Evolutionary conservation across 192 early-diverging fungal species (phyloP).

Genomic region (Coemansia sp.): DNA sequence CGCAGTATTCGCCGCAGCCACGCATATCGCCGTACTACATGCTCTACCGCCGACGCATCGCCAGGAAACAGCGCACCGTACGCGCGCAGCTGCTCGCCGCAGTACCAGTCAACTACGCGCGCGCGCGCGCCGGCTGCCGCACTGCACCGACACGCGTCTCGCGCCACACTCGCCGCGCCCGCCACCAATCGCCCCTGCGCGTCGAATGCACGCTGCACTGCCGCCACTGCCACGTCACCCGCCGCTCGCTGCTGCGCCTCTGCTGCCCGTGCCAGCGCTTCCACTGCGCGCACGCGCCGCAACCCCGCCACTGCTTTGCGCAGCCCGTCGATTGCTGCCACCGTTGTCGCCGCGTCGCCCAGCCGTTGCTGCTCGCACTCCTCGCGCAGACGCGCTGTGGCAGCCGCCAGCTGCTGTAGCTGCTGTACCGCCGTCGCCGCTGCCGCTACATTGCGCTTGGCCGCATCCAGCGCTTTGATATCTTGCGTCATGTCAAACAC

Average conservation of each 20-base stretch:
- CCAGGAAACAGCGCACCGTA: constrained; percentile 79
- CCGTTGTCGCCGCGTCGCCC: constrained; percentile 71
- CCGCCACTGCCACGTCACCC: constrained; percentile 63
- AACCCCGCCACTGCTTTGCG: constrained; percentile 74
- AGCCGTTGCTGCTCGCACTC: constrained; percentile 72
- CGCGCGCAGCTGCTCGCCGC: constrained; percentile 75
- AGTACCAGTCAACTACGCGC: constrained; percentile 66
- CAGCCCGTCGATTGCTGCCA: constrained; percentile 80
- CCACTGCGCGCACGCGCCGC: constrained; percentile 73
- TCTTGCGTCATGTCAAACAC: constrained; percentile 95
- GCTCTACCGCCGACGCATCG: constrained; percentile 80
- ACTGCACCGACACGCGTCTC: constrained; percentile 76
- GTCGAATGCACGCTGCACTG: constrained; percentile 75
- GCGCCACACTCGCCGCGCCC: constrained; percentile 60
- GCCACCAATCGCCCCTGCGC: constrained; percentile 60
- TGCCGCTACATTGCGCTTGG: constrained; percentile 84
- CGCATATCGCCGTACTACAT: constrained; percentile 84
- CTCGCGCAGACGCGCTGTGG: constrained; percentile 68
- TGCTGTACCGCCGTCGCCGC: constrained; percentile 80
- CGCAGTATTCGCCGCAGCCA: constrained; percentile 90
- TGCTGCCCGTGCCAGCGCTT: constrained; percentile 64
- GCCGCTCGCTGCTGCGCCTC: constrained; percentile 62
- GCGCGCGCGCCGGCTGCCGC: constrained; percentile 69
- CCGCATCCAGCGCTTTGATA: constrained; percentile 90
- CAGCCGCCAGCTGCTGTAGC: constrained; percentile 83